These are phyloP conservation scores for Chaetomium fimeti DNA, from an alignment of 495 filamentous ascomycete species.

Conservation along the genomic window DNA sequence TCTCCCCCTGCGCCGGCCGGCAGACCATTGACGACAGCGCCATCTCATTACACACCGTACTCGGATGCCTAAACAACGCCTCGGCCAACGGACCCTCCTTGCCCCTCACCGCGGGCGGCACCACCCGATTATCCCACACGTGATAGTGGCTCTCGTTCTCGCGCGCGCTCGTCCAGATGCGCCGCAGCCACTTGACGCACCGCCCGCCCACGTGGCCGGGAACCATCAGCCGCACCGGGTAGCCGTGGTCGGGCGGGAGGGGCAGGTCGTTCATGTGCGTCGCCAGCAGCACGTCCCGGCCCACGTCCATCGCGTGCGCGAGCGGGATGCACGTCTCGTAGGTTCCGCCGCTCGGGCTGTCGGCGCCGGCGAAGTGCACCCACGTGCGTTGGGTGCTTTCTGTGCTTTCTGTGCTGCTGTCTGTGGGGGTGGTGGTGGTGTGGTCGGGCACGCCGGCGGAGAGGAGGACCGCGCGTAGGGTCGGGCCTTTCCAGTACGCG, in stretches of 20 bases:
- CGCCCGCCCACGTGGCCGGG: constrained; percentile 22
- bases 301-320: constrained; percentile 11
- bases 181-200: constrained; percentile 25
- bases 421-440: neutral
- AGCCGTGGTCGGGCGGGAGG: constrained; percentile 26
- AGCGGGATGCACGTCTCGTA: constrained; percentile 25
- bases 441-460: constrained; percentile 11
- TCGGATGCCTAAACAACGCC: constrained; percentile 18
- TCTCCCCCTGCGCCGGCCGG: constrained; percentile 19
- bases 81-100: constrained; percentile 19
- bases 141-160: constrained; percentile 26
- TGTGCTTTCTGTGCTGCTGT: neutral
- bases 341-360: constrained; percentile 13
- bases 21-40: constrained; percentile 18
- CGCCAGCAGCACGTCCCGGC: constrained; percentile 22
- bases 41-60: constrained; percentile 18
- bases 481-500: constrained; percentile 25
- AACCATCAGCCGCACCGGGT: constrained; percentile 23
- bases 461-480: constrained; percentile 16
- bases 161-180: constrained; percentile 19
- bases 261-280: constrained; percentile 27
- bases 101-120: constrained; percentile 15
- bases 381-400: neutral
- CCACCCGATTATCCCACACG: constrained; percentile 20
- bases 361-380: constrained; percentile 25